Evolutionary conservation across 768 basidiomycete genomes (phyloP), one percentile per base, ranked within the genome.

Genomic region (Austroboletus festivus): DNA sequence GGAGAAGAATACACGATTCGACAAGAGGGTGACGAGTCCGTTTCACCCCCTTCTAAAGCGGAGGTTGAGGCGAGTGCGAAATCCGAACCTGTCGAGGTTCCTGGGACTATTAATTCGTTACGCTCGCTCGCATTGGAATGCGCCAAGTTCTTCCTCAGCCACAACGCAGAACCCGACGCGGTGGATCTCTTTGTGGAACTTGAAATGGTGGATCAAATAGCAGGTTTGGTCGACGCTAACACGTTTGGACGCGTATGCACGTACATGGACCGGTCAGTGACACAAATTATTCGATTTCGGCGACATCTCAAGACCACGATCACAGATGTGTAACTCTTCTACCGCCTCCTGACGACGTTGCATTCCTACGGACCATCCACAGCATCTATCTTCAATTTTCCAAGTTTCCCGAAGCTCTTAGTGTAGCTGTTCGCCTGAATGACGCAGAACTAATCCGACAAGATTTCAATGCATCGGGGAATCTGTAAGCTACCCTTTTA

Each of bases 161-260:
- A 98, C 66, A 97, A 99, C 61, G 96, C 94, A 10, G 96, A 99
- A 68, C 94, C 93, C 24, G 96, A 99, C 64, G 96, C 95, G 0
- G 94, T 99, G 26, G 96, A 98, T 71, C 74, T 98, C 28, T 71
- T 98, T 50, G 85, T 96, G 60, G 96, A 97, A 59, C 71, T 98
- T 56, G 96, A 99, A 67, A 87, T 89, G 56, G 85, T 96, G 21
- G 78, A 84, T 51, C 79, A 81, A 60, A 84, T 97, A 54, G 76
- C 79, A 16, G 72, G 81, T 11, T 70, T 93, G 37, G 86, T 96
- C 18, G 94, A 98, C 57, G 77, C 84, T 22, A 89, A 94, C 68
- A 94, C 89, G 0, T 98, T 79, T 60, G 75, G 73, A 42, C 83
- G 96, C 43, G 94, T 99, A 5, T 95, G 93, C 58, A 83, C 88